phyloP scores from a whole-genome alignment of 2,329 filamentous ascomycete species.

The Monilinia fructigena region DNA sequence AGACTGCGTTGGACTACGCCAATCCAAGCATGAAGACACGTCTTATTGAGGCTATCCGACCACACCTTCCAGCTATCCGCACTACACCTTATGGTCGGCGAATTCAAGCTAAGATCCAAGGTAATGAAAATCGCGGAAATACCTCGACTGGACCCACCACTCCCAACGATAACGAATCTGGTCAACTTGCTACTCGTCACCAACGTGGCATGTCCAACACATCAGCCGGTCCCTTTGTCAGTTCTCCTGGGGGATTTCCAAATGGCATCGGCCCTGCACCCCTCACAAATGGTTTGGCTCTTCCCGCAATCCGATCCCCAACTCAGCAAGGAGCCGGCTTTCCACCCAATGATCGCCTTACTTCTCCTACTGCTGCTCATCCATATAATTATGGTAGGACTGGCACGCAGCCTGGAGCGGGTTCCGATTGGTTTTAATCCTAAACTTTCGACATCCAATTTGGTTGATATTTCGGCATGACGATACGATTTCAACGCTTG shows the following conservation, averaged over 20 bases:
- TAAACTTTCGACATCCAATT: slow-evolving; percentile 17
- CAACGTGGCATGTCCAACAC: slow-evolving; percentile 39
- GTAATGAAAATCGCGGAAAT: slow-evolving; percentile 48
- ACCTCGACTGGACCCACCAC: slow-evolving; percentile 38
- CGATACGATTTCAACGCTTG: slow-evolving; percentile 41
- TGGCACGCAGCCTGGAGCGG: slow-evolving; percentile 34
- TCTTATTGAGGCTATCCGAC: slow-evolving; percentile 81
- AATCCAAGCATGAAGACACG: slow-evolving; percentile 69
- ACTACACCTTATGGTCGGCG: slow-evolving; percentile 92
- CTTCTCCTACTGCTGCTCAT: slow-evolving; percentile 30
- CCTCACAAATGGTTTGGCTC: slow-evolving; percentile 29
- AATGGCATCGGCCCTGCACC: slow-evolving; percentile 34
- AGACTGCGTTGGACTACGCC: slow-evolving; percentile 88
- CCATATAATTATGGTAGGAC: slow-evolving; percentile 37
- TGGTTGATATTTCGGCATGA: slow-evolving; percentile 34
- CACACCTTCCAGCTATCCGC: slow-evolving; percentile 79
- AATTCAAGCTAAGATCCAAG: slow-evolving; percentile 82
- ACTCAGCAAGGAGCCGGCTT: slow-evolving; percentile 29
- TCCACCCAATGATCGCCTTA: slow-evolving; percentile 33
- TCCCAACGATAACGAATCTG: slow-evolving; percentile 33
- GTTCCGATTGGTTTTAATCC: slow-evolving; percentile 39
- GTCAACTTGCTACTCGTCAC: slow-evolving; percentile 37
- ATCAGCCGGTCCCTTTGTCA: slow-evolving; percentile 33
- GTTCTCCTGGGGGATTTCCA: slow-evolving; percentile 32
- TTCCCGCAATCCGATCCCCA: slow-evolving; percentile 27